These are phyloP conservation scores for Penicillium vulpinum DNA, from an alignment of 2,329 filamentous ascomycete species.

Conservation along the genomic window DNA sequence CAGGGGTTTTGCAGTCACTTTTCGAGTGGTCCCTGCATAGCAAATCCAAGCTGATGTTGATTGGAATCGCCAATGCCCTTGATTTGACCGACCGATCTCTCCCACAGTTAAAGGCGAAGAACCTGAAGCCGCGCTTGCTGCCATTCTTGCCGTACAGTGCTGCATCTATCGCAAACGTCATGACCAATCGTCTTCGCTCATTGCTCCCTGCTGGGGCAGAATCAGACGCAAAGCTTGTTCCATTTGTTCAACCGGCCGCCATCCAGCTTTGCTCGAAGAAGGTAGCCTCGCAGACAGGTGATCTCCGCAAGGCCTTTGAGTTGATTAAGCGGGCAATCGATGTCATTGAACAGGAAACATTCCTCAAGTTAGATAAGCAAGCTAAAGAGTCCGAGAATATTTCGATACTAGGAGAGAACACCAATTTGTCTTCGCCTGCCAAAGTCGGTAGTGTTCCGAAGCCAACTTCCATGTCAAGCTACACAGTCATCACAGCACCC, in stretches of 20 bases:
- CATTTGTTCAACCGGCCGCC: conserved; percentile 90
- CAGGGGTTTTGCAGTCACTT: conserved; percentile 86
- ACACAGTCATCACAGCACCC: conserved; percentile 77
- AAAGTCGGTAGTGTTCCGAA: conserved; percentile 38
- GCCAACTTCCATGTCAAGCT: conserved; percentile 48
- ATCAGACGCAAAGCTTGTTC: conserved; percentile 62
- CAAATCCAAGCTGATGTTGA: conserved; percentile 74
- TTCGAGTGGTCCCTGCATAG: conserved; percentile 93
- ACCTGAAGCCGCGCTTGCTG: conserved; percentile 83
- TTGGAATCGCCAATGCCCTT: conserved; percentile 94
- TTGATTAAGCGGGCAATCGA: conserved; percentile 89
- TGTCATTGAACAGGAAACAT: conserved; percentile 80
- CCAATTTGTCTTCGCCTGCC: conserved; percentile 64
- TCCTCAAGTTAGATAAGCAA: conserved; percentile 67
- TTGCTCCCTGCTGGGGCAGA: conserved; percentile 56
- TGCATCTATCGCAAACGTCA: conserved; percentile 80
- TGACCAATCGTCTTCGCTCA: conserved; percentile 77
- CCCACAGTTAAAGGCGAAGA: conserved; percentile 87
- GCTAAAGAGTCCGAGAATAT: conserved; percentile 59
- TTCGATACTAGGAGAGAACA: conserved; percentile 76
- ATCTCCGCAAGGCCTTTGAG: conserved; percentile 92
- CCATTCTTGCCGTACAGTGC: conserved; percentile 93
- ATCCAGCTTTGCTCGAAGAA: conserved; percentile 94
- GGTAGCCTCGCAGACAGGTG: conserved; percentile 89
- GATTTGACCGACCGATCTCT: conserved; percentile 94